Base-by-base conservation (phyloP, 2,329 filamentous ascomycete species). In the Phymatotrichopsis omnivora region DNA sequence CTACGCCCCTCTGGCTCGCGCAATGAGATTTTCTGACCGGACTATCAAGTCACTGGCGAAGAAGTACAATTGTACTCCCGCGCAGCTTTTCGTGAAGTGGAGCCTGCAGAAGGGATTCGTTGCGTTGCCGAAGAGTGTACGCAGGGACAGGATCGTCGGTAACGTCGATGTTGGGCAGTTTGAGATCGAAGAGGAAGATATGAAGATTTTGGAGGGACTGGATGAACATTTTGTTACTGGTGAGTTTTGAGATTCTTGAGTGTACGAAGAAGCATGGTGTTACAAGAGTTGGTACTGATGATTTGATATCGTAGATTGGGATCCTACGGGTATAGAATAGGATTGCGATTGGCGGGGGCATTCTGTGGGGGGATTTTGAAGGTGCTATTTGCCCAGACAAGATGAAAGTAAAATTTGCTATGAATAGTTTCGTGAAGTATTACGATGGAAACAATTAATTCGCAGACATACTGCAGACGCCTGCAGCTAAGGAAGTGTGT, bases 71-170 rank as follows among this genome's bases (percentile, higher is more conserved):
- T 84, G 79, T 60, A 79, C 77, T 0, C 73, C 78, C 1, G 82
- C 78, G 3, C 84, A 91, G 62, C 65, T 93, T 27, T 66, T 91
- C 61, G 71, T 93, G 35, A 73, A 82, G 44, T 91, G 84, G 84
- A 80, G 76, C 43, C 63, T 89, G 53, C 83, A 91, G 62, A 74
- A 85, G 59, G 76, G 75, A 27, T 79, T 78, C 57, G 74, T 85
- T 33, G 76, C 80, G 4, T 65, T 87, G 51, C 82, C 82, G 4
- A 87, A 91, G 70, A 85, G 80, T 60, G 68, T 73, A 17, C 73
- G 67, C 47, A 68, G 68, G 58, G 70, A 74, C 37, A 70, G 82
- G 20, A 77, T 86, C 44, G 55, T 72, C 4, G 73, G 78, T 59
- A 87, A 86, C 60, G 75, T 69, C 3, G 62, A 75, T 28, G 55